phyloP scores from a whole-genome alignment of 1,284 basidiomycete species.

The Moesziomyces antarcticus region DNA sequence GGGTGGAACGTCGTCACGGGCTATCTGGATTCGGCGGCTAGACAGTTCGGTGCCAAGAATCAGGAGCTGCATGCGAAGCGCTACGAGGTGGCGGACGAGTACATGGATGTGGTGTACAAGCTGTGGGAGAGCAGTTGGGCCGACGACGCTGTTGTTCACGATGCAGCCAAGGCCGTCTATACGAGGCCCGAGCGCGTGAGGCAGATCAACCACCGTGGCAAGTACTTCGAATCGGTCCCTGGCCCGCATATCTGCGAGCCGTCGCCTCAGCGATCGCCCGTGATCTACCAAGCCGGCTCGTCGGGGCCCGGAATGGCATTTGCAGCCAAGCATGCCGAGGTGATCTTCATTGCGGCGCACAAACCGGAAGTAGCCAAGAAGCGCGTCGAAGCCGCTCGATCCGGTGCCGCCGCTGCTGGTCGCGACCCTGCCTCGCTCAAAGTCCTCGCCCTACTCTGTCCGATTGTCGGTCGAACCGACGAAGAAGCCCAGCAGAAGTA shows the following conservation, averaged over 20 bases:
- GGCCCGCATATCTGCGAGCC: slow-evolving; percentile 68
- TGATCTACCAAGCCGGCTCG: slow-evolving; percentile 68
- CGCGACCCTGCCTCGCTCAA: slow-evolving; percentile 63
- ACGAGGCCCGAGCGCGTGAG: slow-evolving; percentile 61
- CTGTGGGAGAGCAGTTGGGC: slow-evolving; percentile 68
- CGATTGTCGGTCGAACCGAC: slow-evolving; percentile 64
- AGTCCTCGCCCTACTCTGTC: slow-evolving; percentile 61
- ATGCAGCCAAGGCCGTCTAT: slow-evolving; percentile 44
- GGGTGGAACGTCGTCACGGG: slow-evolving; percentile 68
- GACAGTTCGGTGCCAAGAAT: slow-evolving; percentile 60
- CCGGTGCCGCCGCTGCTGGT: slow-evolving; percentile 50
- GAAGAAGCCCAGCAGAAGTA: slow-evolving; percentile 64
- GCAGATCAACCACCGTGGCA: slow-evolving; percentile 66
- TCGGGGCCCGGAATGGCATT: slow-evolving; percentile 65
- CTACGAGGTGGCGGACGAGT: slow-evolving; percentile 61
- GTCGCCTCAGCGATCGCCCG: slow-evolving; percentile 64
- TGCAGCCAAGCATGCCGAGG: slow-evolving; percentile 67
- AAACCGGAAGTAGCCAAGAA: slow-evolving; percentile 58
- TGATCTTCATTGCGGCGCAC: slow-evolving; percentile 67
- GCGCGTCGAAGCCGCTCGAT: slow-evolving; percentile 56
- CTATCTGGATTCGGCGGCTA: slow-evolving; percentile 66
- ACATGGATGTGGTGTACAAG: slow-evolving; percentile 68
- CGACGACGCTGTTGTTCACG: slow-evolving; percentile 65
- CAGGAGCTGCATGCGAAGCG: slow-evolving; percentile 60
- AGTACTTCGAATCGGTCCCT: slow-evolving; percentile 62